Evolutionary conservation across 208 protist species (phyloP), one percentile per base, ranked within the genome.

Genomic region (Wallacemonas sp.): DNA sequence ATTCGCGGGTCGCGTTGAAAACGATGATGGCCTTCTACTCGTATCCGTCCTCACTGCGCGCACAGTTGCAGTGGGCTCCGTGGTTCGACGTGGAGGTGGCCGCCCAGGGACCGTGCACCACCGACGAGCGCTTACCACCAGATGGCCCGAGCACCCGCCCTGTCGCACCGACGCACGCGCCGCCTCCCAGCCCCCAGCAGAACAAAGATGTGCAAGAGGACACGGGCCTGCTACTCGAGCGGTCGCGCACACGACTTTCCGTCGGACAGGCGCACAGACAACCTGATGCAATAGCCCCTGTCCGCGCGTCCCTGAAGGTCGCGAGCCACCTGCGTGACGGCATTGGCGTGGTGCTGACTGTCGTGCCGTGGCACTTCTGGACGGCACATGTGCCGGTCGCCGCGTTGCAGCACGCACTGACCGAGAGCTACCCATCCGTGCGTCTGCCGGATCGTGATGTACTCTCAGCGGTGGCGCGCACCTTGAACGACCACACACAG

Each of bases 161-260:
- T n/a, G n/a, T n/a, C n/a, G n/a, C n/a, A n/a, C n/a, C n/a, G n/a
- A n/a, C n/a, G n/a, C n/a, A n/a, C n/a, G n/a, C n/a, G n/a, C n/a
- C n/a, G n/a, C n/a, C n/a, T n/a, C n/a, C n/a, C n/a, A n/a, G n/a
- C n/a, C n/a, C n/a, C n/a, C n/a, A n/a, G n/a, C n/a, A n/a, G n/a
- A n/a, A n/a, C n/a, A n/a, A n/a, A n/a, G n/a, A n/a, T n/a, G n/a
- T n/a, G n/a, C n/a, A n/a, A n/a, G n/a, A n/a, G n/a, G n/a, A n/a
- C n/a, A n/a, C 9, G 17, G 42, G 9, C 4, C 29, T 57, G 21
- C 50, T 57, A 13, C 10, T 57, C 1, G 50, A 57, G 30, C 50
- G 50, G 30, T 41, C 50, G 24, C 50, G 50, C 19, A 57, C 50
- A 3, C 50, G 50, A 24, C 50, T 57, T 21, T 57, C 50, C 42